Percentiles rank a stretch among this genome's conserved stretches.
phyloP scores from a whole-genome alignment of 225 moss, liverwort and hornwort species.

The Marchantia polymorpha region DNA sequence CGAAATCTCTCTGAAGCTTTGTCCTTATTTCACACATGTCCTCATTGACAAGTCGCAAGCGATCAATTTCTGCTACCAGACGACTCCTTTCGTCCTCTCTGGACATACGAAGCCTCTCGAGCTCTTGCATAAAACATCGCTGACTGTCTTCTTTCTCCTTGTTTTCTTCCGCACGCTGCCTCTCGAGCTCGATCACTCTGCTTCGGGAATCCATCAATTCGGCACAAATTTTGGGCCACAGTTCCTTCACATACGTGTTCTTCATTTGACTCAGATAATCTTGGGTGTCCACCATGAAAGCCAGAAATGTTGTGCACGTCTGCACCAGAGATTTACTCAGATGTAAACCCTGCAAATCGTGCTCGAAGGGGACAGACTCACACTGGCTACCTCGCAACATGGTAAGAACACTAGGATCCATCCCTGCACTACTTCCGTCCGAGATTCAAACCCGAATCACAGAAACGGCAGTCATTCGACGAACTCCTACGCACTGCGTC shows the following conservation, averaged over 20 bases:
- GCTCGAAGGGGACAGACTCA: constrained; percentile 14
- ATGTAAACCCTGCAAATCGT: constrained; percentile 4
- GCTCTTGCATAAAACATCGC: constrained; percentile 29
- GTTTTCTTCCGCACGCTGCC: constrained; percentile 26
- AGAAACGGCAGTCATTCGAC: neutral
- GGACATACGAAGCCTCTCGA: constrained; percentile 40
- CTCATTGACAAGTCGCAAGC: constrained; percentile 10
- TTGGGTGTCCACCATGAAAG: constrained; percentile 45
- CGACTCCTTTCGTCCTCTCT: constrained; percentile 29
- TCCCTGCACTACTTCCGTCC: neutral
- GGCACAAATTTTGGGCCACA: constrained; percentile 29
- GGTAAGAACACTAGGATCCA: neutral
- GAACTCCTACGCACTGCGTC: neutral
- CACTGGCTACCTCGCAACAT: constrained; percentile 14
- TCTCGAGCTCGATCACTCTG: constrained; percentile 45
- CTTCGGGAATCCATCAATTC: constrained; percentile 41
- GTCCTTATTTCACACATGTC: neutral
- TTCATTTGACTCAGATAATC: constrained; percentile 54
- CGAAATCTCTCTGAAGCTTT: neutral
- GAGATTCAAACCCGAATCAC: neutral
- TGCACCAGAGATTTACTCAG: constrained; percentile 8
- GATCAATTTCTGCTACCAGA: constrained; percentile 5
- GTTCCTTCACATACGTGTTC: constrained; percentile 31
- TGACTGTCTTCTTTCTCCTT: constrained; percentile 42
- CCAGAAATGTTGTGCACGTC: constrained; percentile 24